Base-by-base conservation (phyloP, 148 eudicot genomes). In the Vaccinium corymbosum region DNA sequence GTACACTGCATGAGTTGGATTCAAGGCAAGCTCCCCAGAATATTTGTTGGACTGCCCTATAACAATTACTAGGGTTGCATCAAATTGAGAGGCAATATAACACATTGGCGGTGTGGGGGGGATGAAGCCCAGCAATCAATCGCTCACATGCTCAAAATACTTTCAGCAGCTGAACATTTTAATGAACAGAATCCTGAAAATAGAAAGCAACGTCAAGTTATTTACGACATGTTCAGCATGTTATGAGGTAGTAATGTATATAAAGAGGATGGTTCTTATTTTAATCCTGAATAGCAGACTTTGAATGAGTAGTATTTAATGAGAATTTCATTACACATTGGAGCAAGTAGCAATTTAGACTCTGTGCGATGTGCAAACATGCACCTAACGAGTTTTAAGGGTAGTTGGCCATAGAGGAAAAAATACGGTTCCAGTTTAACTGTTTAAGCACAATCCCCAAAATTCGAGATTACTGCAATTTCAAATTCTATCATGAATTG, bases 1-100 rank as follows among this genome's bases (percentile, higher is more conserved):
- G 78, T 83, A 61, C 32, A 62, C 51, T 50, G 89, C 89, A 6
- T 76, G 86, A 35, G 89, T 83, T 3, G 3, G 57, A 81, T 83
- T 87, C 66, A 87, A 82, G 17, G 86, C 80, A 77, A 89, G 87
- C 17, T 61, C 75, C 61, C 81, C 49, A 1, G 83, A 53, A 55
- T 61, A 42, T 72, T 72, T 57, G 76, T 88, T 81, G 56, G 81
- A 85, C 15, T 83, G 84, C n/a, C 89, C 91, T 19, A 87, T 79
- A 49, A 89, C 86, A 64, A 87, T 85, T 10, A 27, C 82, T 25
- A 89, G 1, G n/a, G 4, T 81, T 77, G 85, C 89, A 42, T 77
- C 56, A 32, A 85, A 66, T 62, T 89, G 91, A 83, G 91, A 89
- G 79, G 79, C 91, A 87, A 61, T 89, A 87, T 27, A 83, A 84